These are phyloP conservation scores for Ajuga reptans DNA, from an alignment of 305 asterid species.

Conservation along the genomic window DNA sequence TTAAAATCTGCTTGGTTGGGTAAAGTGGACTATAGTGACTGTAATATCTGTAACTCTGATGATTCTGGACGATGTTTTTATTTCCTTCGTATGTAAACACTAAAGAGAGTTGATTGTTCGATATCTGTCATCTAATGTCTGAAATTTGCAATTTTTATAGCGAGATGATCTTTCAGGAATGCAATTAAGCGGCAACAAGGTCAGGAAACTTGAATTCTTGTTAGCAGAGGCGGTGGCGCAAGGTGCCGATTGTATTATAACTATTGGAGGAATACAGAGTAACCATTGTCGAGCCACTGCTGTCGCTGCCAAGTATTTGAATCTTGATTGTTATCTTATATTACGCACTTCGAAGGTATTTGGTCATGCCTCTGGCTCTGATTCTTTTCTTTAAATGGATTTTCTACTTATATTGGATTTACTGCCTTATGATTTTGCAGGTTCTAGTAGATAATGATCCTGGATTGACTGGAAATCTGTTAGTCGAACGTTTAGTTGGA, in stretches of 20 bases:
- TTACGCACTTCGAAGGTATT: conserved; percentile 84
- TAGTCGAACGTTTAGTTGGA: conserved; percentile 93
- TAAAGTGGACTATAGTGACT: background rate
- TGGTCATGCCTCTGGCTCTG: background rate
- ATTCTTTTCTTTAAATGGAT: background rate
- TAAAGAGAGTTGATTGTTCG: background rate
- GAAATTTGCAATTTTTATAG: conserved; percentile 36
- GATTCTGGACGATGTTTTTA: background rate
- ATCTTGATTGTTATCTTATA: conserved; percentile 78
- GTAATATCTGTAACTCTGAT: background rate
- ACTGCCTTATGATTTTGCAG: conserved; percentile 33
- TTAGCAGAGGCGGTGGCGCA: conserved; percentile 80
- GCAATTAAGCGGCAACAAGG: conserved; percentile 98
- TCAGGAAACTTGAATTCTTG: conserved; percentile 91
- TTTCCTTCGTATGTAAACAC: background rate
- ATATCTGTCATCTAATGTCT: conserved; percentile 15
- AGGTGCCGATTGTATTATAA: conserved; percentile 80
- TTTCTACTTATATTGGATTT: conserved; percentile 3
- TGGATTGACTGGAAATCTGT: conserved; percentile 89
- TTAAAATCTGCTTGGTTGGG: background rate
- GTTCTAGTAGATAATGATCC: conserved; percentile 79
- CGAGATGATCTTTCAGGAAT: conserved; percentile 95
- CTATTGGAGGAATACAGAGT: conserved; percentile 95
- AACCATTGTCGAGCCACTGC: conserved; percentile 97
- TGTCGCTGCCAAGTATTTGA: conserved; percentile 84